Evolutionary conservation across 2,329 filamentous ascomycete genomes (phyloP), one percentile per base, ranked within the genome.

Genomic region (Aureobasidium leucospermi): DNA sequence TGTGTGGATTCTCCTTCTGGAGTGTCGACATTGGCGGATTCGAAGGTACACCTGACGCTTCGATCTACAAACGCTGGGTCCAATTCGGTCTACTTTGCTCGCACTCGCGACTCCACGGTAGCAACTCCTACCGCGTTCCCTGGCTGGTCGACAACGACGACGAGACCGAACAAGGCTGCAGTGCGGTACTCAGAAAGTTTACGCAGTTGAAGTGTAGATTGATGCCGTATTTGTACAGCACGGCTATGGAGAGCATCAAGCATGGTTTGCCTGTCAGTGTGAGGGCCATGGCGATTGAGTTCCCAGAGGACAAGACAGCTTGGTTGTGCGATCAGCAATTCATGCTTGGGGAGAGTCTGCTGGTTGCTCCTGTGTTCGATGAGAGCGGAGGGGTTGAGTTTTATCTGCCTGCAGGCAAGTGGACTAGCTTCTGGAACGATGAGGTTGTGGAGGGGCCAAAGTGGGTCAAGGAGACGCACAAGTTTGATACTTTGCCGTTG

Each of bases 51-150:
- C 86, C 87, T 0, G 63, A 69, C 48, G 3, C 79, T 78, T 2
- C 84, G 83, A 81, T 90, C 65, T 90, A 90, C 73, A 90, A 89
- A 74, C 83, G 87, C 51, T 90, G 87, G 87, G 85, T 89, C 6
- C 85, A 85, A n/a, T 88, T 89, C 70, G 87, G 87, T 0, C 77
- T 89, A 1, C 73, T 90, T 42, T 88, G 85, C 65, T 83, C 82
- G 9, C 87, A 90, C 70, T 87, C 84, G 39, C 80, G 86, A 13
- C 78, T 90, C 10, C 87, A 90, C 68, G 87, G 87, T 2, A 86
- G 83, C 53, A 81, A 78, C 62, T 86, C 83, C 3, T 90, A 88
- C 73, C 84, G 87, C 16, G 86, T 89, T n/a, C 87, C 87, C 2
- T 90, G 87, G 87, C 80, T 83, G 45, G 84, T 89, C 61, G 87